phyloP scores from a whole-genome alignment of 345 rosid species.

The Psidium guajava region DNA sequence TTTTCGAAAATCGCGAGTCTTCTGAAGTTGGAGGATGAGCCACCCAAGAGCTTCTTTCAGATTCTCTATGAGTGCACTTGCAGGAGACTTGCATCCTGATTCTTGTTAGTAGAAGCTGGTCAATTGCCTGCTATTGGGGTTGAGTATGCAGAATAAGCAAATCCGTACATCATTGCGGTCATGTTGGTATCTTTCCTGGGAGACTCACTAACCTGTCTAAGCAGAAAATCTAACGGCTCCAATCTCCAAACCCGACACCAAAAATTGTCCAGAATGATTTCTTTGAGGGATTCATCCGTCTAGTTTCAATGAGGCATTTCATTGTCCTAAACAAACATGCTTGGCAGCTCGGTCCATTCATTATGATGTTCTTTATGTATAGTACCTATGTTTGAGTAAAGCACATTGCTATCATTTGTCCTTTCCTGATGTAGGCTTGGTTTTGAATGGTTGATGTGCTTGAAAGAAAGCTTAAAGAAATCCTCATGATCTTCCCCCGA shows the following conservation, averaged over 20 bases:
- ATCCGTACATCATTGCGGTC: not conserved
- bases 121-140: not conserved
- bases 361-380: not conserved
- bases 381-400: not conserved
- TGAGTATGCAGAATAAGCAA: not conserved
- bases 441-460: not conserved
- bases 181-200: not conserved
- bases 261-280: not conserved
- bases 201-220: not conserved
- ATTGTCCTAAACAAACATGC: not conserved
- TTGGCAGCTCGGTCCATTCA: not conserved
- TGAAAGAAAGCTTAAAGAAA: not conserved
- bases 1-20: slow-evolving; percentile 59
- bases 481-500: not conserved
- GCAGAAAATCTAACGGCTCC: not conserved
- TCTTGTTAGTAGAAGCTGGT: not conserved
- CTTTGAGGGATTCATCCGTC: not conserved
- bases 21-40: slow-evolving; percentile 35
- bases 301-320: not conserved
- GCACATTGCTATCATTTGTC: not conserved
- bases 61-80: slow-evolving; percentile 51
- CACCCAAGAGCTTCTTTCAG: slow-evolving; percentile 36
- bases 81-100: slow-evolving; percentile 27
- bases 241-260: not conserved
- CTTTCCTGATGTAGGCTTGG: not conserved